Conservation (phyloP, 2,329 filamentous ascomycete species). For the Phialemoniopsis sp. region DNA sequence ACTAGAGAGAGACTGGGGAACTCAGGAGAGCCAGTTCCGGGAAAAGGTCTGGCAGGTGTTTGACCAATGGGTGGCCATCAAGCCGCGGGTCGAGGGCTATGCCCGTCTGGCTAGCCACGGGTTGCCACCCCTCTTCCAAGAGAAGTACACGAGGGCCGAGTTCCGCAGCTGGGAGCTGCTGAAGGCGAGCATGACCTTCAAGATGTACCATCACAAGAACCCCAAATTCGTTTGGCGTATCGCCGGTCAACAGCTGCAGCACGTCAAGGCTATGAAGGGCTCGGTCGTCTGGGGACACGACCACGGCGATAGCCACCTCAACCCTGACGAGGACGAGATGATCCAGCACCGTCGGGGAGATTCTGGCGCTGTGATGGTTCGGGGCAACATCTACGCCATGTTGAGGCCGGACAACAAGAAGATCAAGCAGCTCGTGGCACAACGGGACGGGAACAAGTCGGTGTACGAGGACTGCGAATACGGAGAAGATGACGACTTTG, state of each 20-base stretch:
- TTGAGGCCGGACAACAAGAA: slow-evolving; percentile 28
- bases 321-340: too few species aligned
- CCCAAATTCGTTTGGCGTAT: slow-evolving; percentile 40
- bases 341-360: too few species aligned
- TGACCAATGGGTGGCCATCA: slow-evolving; percentile 36
- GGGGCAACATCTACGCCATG: slow-evolving; percentile 26
- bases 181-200: slow-evolving; percentile 46
- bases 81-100: slow-evolving; percentile 21
- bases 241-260: slow-evolving; percentile 41
- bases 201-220: slow-evolving; percentile 20
- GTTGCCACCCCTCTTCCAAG: slow-evolving; percentile 21
- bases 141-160: slow-evolving; percentile 16
- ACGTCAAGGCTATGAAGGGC: slow-evolving; percentile 34
- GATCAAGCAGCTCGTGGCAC: slow-evolving; percentile 13
- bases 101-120: slow-evolving; percentile 13
- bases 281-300: slow-evolving; percentile 1
- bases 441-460: slow-evolving; percentile 5
- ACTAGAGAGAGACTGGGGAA: slow-evolving; percentile 7
- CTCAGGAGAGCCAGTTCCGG: slow-evolving; percentile 9
- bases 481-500: too few species aligned
- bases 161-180: slow-evolving; percentile 41
- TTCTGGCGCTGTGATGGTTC: slow-evolving; percentile 21
- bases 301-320: too few species aligned
- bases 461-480: too few species aligned
- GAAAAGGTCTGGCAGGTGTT: slow-evolving; percentile 28